Evolutionary conservation across 805 yeast species (phyloP).

Genomic region (Dipodascus geniculatus): DNA sequence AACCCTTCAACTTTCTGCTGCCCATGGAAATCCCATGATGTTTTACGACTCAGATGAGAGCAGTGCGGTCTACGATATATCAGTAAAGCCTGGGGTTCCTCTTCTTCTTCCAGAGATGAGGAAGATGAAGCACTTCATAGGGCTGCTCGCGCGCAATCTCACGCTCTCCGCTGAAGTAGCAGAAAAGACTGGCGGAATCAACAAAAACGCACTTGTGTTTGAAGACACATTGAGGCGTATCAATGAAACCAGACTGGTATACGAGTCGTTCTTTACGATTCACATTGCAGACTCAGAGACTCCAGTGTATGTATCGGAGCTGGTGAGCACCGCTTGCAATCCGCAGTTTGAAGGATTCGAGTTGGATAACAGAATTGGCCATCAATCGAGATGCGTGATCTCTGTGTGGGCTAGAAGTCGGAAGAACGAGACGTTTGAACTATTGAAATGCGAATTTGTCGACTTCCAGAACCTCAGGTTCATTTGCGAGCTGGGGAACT

Average conservation of each 20-base stretch:
- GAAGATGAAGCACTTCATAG: constrained; percentile 4
- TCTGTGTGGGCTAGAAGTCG: constrained; percentile 10
- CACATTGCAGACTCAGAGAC: constrained; percentile 5
- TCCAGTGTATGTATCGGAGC: constrained; percentile 16
- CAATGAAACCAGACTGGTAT: constrained; percentile 13
- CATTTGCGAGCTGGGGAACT: constrained; percentile 12
- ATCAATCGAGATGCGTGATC: constrained; percentile 6
- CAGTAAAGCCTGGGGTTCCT: constrained; percentile 2
- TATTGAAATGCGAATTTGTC: constrained; percentile 5
- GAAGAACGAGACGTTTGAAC: constrained; percentile 3
- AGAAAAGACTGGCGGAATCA: neutral
- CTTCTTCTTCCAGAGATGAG: neutral
- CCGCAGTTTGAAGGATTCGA: constrained; percentile 16
- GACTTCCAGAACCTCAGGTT: constrained; percentile 11
- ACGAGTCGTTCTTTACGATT: constrained; percentile 10
- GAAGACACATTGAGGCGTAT: constrained; percentile 24
- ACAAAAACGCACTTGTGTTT: constrained; percentile 4
- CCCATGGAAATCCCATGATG: neutral
- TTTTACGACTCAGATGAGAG: neutral
- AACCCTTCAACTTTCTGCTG: neutral
- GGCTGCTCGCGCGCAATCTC: constrained; percentile 5
- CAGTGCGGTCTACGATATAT: neutral
- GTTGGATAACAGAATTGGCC: constrained; percentile 6
- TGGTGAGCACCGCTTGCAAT: constrained; percentile 12
- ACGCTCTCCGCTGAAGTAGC: neutral